Base-by-base conservation (phyloP, 2,329 filamentous ascomycete species). In the Nigrospora osmanthi region DNA sequence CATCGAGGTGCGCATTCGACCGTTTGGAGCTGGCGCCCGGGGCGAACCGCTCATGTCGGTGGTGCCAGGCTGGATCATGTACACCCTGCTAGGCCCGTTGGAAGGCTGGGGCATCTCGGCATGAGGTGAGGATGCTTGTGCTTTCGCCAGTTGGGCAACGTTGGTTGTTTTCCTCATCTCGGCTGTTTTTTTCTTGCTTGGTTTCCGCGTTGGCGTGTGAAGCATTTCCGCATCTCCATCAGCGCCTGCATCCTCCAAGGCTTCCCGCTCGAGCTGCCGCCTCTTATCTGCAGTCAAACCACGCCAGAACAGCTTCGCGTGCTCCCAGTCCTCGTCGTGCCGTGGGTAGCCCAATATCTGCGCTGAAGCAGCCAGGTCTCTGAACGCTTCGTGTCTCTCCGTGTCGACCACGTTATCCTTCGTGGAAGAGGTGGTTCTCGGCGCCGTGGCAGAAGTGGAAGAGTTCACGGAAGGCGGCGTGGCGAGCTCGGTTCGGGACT, bases 271-370 rank as follows among this genome's bases (percentile, higher is more conserved):
- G 31, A 84, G 70, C 55, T 81, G 75, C 7, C 75, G 75, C 37
- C 81, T 76, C 56, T 82, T 79, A 31, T 84, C 76, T 2, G 71
- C 68, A 9, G 75, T 81, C 7, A 89, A 62, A 42, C 78, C 77
- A 49, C 75, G 80, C 85, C 85, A 89, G 54, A 84, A 87, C 0
- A 76, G 68, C 54, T 84, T 85, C 14, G 82, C 77, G 43, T 76
- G 72, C 49, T 81, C 78, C 86, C 85, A 89, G 44, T 84, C 78
- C 48, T 71, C 23, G 23, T 28, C 23, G 23, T 28, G 23, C 9
- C 10, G 23, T 28, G 23, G 23, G 23, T 28, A 10, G 23, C 5
- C 9, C 7, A 28, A 7, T 28, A 4, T 7, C 23, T 28, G 23
- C 23, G 23, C 23, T 28, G 23, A 6, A 28, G 23, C 23, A 28